Base-by-base conservation (phyloP, 768 basidiomycete genomes). In the Pleurotus sapidus region DNA sequence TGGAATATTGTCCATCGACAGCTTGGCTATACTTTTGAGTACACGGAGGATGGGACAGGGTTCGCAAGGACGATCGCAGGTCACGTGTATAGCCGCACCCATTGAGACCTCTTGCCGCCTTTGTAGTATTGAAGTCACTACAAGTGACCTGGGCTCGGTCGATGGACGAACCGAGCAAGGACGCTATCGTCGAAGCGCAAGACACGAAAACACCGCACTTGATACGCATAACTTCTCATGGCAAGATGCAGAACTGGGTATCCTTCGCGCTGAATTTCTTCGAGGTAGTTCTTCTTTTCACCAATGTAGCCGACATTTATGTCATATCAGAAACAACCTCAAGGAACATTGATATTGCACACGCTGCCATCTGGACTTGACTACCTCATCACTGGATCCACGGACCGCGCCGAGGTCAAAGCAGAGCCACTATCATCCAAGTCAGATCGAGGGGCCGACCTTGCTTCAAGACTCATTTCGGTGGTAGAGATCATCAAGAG, bases 401-500 rank as follows among this genome's bases (percentile, higher is more conserved):
- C 30, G 9, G 30, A 34, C 9, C 30, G 3, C 30, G 11, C 11
- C 30, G 30, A 34, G 30, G 30, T 11, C 30, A 34, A 34, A 34
- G 11, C 9, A 3, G 30, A 34, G 30, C 30, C 30, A 34, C 30
- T 11, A 8, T 3, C 30, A 14, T 18, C 11, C 24, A 49, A 49
- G n/a, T 24, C 48, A 18, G 48, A 24, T 24, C 15, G 68, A 14
- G 70, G 74, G 2, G 77, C 81, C 0, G 61, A 71, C 0, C 67
- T 73, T 6, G 77, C 84, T 4, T 84, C 90, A 0, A 82, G 87
- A 0, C 77, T 95, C 6, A 75, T 95, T 38, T 84, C 87, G 0
- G 88, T 92, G 3, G 86, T 84, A 0, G 93, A 95, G 69, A 90
- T 94, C 56, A 82, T 93, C 63, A 94, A 94, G 65, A 82, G 93